A percentile compares a stretch with the other conserved stretches of the same genome.
Conservation (phyloP, 2,329 filamentous ascomycete species). For the Neofusicoccum laricinum region DNA sequence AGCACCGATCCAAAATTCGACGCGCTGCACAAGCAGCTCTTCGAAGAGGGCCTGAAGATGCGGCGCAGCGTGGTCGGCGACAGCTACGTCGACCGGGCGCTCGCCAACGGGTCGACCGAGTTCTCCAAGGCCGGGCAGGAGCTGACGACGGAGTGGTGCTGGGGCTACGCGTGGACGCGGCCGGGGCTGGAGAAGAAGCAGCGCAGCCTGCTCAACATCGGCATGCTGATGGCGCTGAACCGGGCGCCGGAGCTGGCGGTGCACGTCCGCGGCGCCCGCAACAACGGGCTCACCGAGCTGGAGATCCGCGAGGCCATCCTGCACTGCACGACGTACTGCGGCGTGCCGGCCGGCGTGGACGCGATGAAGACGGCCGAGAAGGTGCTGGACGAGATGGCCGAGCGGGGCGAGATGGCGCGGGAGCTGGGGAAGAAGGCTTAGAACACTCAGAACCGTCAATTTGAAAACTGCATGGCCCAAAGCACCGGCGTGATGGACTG, state of each 20-base stretch:
- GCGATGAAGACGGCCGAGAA: conserved; percentile 53
- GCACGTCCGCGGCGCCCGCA: conserved; percentile 51
- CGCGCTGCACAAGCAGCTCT: conserved; percentile 40
- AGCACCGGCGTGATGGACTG: too few species aligned
- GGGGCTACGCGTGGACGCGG: conserved; percentile 63
- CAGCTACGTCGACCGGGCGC: conserved; percentile 57
- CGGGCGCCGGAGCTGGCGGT: conserved; percentile 57
- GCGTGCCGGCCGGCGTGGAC: conserved; percentile 54
- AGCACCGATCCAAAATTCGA: conserved; percentile 42
- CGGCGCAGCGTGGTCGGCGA: conserved; percentile 59
- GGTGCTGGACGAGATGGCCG: conserved; percentile 52
- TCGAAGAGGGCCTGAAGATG: conserved; percentile 59
- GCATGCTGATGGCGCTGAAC: conserved; percentile 63
- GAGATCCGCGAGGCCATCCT: conserved; percentile 48
- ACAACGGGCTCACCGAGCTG: conserved; percentile 53
- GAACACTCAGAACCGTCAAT: too few species aligned
- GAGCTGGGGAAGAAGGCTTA: conserved; percentile 54
- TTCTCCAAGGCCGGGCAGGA: conserved; percentile 62
- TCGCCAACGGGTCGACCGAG: conserved; percentile 53
- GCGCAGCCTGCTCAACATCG: conserved; percentile 56
- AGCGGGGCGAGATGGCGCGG: conserved; percentile 38
- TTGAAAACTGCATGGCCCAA: too few species aligned
- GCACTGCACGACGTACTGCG: conserved; percentile 52
- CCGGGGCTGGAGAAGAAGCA: conserved; percentile 42
- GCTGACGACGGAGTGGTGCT: conserved; percentile 62